A percentile compares a stretch with the other conserved stretches of the same genome.
phyloP scores from a whole-genome alignment of 2,329 filamentous ascomycete species.

The Beauveria sp. region DNA sequence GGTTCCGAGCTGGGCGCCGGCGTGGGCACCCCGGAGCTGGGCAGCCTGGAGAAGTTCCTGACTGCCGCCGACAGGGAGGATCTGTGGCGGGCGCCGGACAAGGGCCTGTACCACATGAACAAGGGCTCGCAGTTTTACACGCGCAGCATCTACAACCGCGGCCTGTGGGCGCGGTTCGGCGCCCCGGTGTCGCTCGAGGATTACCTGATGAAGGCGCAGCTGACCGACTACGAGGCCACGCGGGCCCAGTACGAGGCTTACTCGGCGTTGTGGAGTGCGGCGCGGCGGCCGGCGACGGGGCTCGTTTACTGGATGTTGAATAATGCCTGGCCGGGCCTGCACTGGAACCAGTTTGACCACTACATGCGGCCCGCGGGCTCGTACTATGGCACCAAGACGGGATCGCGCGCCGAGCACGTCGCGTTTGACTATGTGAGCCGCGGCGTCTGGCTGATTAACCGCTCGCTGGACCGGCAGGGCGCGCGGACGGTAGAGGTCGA shows the following conservation, averaged over 20 bases:
- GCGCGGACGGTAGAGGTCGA: constrained; percentile 38
- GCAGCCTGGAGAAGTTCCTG: constrained; percentile 47
- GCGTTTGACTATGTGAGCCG: constrained; percentile 44
- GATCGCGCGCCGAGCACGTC: constrained; percentile 41
- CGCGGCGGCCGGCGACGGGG: constrained; percentile 48
- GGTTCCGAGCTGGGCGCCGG: constrained; percentile 55
- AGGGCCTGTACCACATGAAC: constrained; percentile 53
- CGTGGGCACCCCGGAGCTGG: constrained; percentile 52
- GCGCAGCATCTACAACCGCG: constrained; percentile 50
- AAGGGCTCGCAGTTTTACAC: constrained; percentile 47
- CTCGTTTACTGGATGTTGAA: constrained; percentile 63
- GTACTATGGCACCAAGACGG: constrained; percentile 52
- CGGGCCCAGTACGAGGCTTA: constrained; percentile 52
- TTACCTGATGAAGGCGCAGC: constrained; percentile 52
- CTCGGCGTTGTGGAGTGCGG: constrained; percentile 39
- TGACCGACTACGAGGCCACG: constrained; percentile 58
- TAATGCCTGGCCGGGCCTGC: constrained; percentile 55
- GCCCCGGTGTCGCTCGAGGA: constrained; percentile 43
- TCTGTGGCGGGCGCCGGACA: constrained; percentile 47
- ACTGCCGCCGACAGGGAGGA: constrained; percentile 40
- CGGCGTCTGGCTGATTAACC: constrained; percentile 47
- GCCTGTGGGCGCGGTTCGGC: constrained; percentile 43
- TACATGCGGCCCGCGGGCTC: constrained; percentile 50
- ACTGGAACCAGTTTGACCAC: constrained; percentile 60
- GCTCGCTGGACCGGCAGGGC: constrained; percentile 32